A percentile compares a stretch with the other conserved stretches of the same genome.
Evolutionary conservation across 352 stramenopile species (phyloP).

Genomic region (Globisporangium radiosum): DNA sequence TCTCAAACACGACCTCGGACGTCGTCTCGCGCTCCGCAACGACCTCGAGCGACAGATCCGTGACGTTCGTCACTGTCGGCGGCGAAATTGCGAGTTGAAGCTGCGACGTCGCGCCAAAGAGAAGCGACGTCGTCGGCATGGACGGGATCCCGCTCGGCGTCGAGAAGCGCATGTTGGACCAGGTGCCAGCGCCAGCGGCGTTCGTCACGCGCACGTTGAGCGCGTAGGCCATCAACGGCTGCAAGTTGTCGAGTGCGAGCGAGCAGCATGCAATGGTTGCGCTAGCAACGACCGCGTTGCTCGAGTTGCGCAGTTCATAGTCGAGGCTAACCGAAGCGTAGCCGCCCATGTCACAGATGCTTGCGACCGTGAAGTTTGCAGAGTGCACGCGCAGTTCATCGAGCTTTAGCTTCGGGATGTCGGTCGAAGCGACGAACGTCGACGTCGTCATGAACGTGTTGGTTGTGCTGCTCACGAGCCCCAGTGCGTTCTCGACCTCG

Average conservation of each 20-base stretch:
- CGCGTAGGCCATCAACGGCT: conserved; percentile 18
- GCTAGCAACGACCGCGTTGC: not conserved
- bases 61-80: conserved; percentile 13
- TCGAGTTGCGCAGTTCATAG: conserved; percentile 9
- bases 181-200: conserved; percentile 16
- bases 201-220: conserved; percentile 17
- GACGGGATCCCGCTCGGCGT: conserved; percentile 25
- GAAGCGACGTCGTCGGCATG: conserved; percentile 12
- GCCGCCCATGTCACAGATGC: conserved; percentile 32
- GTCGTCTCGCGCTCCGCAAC: conserved; percentile 5
- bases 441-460: conserved; percentile 21
- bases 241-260: conserved; percentile 12
- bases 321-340: not conserved
- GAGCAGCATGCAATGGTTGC: conserved; percentile 16
- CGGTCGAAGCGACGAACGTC: conserved; percentile 10
- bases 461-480: conserved; percentile 17
- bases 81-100: conserved; percentile 19
- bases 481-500: conserved; percentile 37
- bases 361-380: conserved; percentile 12
- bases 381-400: conserved; percentile 8
- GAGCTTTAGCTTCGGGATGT: conserved; percentile 10
- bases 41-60: conserved; percentile 13
- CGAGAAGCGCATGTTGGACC: conserved; percentile 18
- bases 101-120: conserved; percentile 18
- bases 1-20: not conserved